A percentile compares a stretch with the other conserved stretches of the same genome.
phyloP scores from a whole-genome alignment of 169 alveolate species.

The Perkinsus marinus region DNA sequence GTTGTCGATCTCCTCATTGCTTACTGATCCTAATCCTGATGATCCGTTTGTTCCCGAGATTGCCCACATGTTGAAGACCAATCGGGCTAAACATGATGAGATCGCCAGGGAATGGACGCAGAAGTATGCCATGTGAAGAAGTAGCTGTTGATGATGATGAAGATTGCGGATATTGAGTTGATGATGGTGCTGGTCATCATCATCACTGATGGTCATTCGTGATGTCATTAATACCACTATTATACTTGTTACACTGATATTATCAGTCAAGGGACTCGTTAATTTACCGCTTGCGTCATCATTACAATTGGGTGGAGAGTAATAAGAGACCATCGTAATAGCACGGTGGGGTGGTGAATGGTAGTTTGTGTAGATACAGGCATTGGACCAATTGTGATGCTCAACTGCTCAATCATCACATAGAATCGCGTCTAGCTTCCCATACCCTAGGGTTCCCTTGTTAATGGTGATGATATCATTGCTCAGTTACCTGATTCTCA shows the following conservation, averaged over 20 bases:
- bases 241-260: neutral
- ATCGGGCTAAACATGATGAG: conserved; percentile 81
- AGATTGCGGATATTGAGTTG: neutral
- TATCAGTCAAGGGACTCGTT: neutral
- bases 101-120: conserved; percentile 97
- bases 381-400: too few species aligned
- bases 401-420: too few species aligned
- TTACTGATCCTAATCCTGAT: conserved; percentile 96
- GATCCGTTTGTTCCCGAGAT: conserved; percentile 99
- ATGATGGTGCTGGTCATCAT: neutral
- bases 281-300: neutral
- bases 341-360: too few species aligned
- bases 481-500: too few species aligned
- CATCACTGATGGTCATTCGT: neutral
- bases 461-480: too few species aligned
- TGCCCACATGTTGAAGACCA: conserved; percentile 89
- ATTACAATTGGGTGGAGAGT: neutral
- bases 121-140: conserved; percentile 77
- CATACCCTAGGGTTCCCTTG: too few species aligned
- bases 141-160: neutral
- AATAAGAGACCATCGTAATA: too few species aligned
- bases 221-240: neutral
- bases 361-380: too few species aligned
- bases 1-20: conserved; percentile 89
- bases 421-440: too few species aligned